Percentiles rank a stretch among this genome's conserved stretches.
These are phyloP conservation scores for Pseudonitzschia multiseries DNA, from an alignment of 108 stramenopile genomes.

Conservation along the genomic window DNA sequence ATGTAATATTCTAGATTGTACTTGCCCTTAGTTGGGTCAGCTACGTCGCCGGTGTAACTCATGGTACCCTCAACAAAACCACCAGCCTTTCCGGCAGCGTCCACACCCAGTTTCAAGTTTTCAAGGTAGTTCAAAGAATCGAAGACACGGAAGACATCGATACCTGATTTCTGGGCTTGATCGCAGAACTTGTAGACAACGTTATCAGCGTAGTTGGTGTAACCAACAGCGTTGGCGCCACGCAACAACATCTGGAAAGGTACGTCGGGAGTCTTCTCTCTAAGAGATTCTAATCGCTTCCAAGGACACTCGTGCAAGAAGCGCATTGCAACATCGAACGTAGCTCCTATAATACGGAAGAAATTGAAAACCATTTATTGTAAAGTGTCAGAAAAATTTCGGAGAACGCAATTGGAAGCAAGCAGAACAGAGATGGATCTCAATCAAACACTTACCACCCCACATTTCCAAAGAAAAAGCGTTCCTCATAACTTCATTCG, in stretches of 20 bases:
- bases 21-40: constrained; percentile 66
- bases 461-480: constrained; percentile 93
- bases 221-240: constrained; percentile 96
- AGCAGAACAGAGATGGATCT: neutral
- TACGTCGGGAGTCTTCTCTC: constrained; percentile 86
- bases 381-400: neutral
- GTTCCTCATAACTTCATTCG: constrained; percentile 64
- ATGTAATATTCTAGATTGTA: constrained; percentile 95
- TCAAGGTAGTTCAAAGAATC: constrained; percentile 95
- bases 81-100: constrained; percentile 90
- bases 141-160: constrained; percentile 97
- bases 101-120: constrained; percentile 93
- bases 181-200: constrained; percentile 93
- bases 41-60: constrained; percentile 95
- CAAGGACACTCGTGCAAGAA: constrained; percentile 95
- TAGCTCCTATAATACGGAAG: constrained; percentile 44
- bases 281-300: constrained; percentile 75
- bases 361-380: neutral
- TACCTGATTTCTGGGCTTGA: constrained; percentile 81
- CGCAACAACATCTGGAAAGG: constrained; percentile 97
- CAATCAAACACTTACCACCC: constrained; percentile 71
- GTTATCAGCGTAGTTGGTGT: constrained; percentile 75
- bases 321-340: constrained; percentile 96
- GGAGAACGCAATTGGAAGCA: neutral
- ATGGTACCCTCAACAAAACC: constrained; percentile 92